A percentile compares a stretch with the other conserved stretches of the same genome.
phyloP scores from a whole-genome alignment of 2,329 filamentous ascomycete species.

The Alternaria burnsii region DNA sequence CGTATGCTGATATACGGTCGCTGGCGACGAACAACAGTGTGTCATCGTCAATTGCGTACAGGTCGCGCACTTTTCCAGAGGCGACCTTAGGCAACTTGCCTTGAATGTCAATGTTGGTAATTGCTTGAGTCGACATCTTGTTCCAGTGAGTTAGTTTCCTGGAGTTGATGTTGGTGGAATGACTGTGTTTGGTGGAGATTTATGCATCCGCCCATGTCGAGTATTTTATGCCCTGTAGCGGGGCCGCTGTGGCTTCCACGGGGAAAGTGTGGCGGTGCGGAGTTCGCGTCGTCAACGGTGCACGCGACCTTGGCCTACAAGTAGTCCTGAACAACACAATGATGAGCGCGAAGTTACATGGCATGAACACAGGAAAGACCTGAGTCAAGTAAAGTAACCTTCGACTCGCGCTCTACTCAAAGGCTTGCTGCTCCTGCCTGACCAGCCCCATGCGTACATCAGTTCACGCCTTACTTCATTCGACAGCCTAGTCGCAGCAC shows the following conservation, averaged over 20 bases:
- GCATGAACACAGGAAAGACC: not conserved
- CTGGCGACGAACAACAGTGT: constrained; percentile 84
- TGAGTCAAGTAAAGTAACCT: not conserved
- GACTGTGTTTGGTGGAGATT: constrained; percentile 18
- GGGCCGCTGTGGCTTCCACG: constrained; percentile 16
- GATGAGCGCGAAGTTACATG: not conserved
- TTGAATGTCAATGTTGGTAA: constrained; percentile 46
- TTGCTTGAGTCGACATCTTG: constrained; percentile 39
- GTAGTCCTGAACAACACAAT: too few relatives aligned
- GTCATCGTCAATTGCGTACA: constrained; percentile 75
- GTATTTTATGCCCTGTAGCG: constrained; percentile 33
- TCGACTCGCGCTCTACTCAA: not conserved
- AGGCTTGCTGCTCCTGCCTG: not conserved
- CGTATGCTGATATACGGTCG: constrained; percentile 94
- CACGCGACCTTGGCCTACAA: not conserved
- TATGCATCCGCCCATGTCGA: constrained; percentile 16
- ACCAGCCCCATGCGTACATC: constrained; percentile 13
- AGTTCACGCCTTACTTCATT: constrained; percentile 24
- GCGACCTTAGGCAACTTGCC: constrained; percentile 59
- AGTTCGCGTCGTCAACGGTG: too few relatives aligned
- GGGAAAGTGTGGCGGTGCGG: constrained; percentile 1
- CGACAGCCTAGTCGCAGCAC: constrained; percentile 13
- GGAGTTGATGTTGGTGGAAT: constrained; percentile 6
- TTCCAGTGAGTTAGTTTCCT: constrained; percentile 1
- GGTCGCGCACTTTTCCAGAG: constrained; percentile 80